Evolutionary conservation across 306 rosid genomes (phyloP).

Genomic region (Comarum palustre): DNA sequence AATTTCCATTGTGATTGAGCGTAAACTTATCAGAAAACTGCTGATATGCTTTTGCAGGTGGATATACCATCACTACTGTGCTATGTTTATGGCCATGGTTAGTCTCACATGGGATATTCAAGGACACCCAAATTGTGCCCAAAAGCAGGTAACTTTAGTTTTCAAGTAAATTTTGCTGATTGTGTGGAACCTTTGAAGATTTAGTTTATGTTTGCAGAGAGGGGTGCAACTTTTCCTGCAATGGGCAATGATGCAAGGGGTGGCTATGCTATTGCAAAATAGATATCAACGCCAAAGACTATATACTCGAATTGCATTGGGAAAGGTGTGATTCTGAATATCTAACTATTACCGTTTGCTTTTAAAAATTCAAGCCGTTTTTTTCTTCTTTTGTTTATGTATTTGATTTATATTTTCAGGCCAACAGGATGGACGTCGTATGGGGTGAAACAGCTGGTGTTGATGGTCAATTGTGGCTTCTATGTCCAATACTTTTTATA

Average conservation of each 20-base stretch:
- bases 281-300: conserved; percentile 98
- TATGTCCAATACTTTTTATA: conserved; percentile 86
- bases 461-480: conserved; percentile 89
- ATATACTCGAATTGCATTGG: conserved; percentile 95
- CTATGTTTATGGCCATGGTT: conserved; percentile 91
- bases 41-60: conserved; percentile 57
- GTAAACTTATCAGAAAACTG: background rate
- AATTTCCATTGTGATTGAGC: background rate
- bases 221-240: conserved; percentile 94
- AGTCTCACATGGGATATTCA: conserved; percentile 99
- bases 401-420: conserved; percentile 48
- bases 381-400: conserved; percentile 12
- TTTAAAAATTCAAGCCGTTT: background rate
- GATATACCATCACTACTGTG: conserved; percentile 98
- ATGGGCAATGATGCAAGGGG: conserved; percentile 99
- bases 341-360: conserved; percentile 4
- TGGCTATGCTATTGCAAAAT: conserved; percentile 96
- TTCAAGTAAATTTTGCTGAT: conserved; percentile 46
- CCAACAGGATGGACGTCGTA: conserved; percentile 99
- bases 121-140: conserved; percentile 88
- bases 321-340: conserved; percentile 65
- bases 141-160: conserved; percentile 63
- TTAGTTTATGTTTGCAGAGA: conserved; percentile 52
- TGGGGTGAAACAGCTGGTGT: conserved; percentile 99
- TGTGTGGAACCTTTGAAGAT: conserved; percentile 5